phyloP scores from a whole-genome alignment of 148 eudicot species.

The Talinum fruticosum region DNA sequence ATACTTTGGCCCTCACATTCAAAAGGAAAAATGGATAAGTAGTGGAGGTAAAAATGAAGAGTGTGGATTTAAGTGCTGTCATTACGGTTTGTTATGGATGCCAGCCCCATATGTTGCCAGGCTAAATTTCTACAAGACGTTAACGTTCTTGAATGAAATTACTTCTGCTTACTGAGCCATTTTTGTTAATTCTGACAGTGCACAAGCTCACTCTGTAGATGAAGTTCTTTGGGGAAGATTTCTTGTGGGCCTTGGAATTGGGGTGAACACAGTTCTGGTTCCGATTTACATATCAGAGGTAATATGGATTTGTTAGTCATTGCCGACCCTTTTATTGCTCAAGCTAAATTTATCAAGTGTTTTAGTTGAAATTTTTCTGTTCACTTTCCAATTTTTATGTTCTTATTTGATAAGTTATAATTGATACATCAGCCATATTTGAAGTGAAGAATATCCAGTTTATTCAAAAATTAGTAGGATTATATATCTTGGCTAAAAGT shows the following conservation, averaged over 20 bases:
- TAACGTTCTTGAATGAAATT: background rate
- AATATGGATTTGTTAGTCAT: slow-evolving; percentile 10
- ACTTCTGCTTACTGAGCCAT: background rate
- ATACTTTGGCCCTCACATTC: background rate
- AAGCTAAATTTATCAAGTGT: too few relatives aligned
- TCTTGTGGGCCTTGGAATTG: slow-evolving; percentile 85
- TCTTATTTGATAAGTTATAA: background rate
- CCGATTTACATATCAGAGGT: slow-evolving; percentile 91
- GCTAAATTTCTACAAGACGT: background rate
- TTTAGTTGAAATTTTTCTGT: background rate
- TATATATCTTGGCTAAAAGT: background rate
- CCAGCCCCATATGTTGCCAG: background rate
- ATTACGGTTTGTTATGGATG: background rate
- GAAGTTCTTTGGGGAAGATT: slow-evolving; percentile 76
- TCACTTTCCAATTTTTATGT: background rate
- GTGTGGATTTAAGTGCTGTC: background rate
- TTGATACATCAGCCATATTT: background rate
- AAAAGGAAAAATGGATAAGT: background rate
- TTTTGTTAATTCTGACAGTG: slow-evolving; percentile 40
- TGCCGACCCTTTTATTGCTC: background rate
- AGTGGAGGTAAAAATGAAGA: background rate
- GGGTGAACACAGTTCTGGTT: slow-evolving; percentile 79
- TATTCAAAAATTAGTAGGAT: background rate
- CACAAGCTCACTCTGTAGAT: slow-evolving; percentile 73
- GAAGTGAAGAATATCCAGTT: background rate